phyloP scores from a whole-genome alignment of 176 grass and related monocot species.

The Zea luxurians region DNA sequence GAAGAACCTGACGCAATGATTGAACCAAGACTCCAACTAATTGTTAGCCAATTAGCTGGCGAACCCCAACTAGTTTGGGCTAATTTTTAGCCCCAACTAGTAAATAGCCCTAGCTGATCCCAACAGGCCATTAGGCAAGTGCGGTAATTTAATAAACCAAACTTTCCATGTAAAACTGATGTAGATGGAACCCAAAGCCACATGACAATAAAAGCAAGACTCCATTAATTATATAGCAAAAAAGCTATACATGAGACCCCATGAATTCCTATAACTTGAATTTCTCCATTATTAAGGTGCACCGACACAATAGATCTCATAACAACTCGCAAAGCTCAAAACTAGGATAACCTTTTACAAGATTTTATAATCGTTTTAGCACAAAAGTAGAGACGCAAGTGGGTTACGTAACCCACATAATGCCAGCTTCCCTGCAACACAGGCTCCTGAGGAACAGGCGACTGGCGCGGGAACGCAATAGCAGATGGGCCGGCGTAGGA shows the following conservation, averaged over 20 bases:
- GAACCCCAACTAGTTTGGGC: background rate
- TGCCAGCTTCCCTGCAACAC: too few species aligned
- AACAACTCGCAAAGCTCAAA: background rate
- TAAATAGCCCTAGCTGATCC: background rate
- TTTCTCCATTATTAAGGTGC: slow-evolving; percentile 14
- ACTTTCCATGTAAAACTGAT: background rate
- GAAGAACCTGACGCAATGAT: too few species aligned
- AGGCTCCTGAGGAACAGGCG: too few species aligned
- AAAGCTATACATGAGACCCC: background rate
- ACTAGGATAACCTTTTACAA: background rate
- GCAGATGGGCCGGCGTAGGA: too few species aligned
- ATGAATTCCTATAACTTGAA: background rate
- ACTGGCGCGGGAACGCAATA: too few species aligned
- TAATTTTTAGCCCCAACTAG: background rate
- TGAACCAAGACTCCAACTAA: background rate
- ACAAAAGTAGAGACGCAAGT: background rate
- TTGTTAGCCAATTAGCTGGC: background rate
- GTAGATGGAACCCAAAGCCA: background rate
- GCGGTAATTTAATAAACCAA: background rate
- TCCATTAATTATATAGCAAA: background rate
- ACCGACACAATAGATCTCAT: background rate
- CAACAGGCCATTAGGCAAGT: background rate
- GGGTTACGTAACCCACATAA: too few species aligned
- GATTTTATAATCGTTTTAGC: background rate
- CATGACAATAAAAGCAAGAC: slow-evolving; percentile 14